These are phyloP conservation scores for Cyberlindnera veronae DNA, from an alignment of 805 yeast genomes.

Conservation along the genomic window DNA sequence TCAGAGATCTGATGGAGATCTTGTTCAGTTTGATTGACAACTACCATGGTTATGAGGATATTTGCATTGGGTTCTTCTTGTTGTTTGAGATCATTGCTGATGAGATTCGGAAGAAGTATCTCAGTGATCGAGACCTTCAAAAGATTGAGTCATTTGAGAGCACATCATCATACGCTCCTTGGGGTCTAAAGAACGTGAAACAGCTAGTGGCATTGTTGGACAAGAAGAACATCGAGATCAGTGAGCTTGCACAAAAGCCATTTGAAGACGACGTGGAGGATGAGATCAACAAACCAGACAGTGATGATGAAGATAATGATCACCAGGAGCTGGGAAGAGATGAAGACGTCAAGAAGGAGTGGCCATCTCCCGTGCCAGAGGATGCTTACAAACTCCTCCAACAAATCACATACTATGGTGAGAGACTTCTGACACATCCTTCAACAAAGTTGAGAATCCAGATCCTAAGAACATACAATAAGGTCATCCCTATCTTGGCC, in stretches of 20 bases:
- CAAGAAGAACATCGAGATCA: conserved; percentile 29
- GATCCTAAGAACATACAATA: conserved; percentile 47
- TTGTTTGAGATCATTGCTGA: conserved; percentile 61
- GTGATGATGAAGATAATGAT: conserved; percentile 31
- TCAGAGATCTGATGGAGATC: conserved; percentile 70
- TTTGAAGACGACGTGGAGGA: conserved; percentile 41
- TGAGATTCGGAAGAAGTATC: conserved; percentile 40
- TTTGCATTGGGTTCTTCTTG: conserved; percentile 70
- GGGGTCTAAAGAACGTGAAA: conserved; percentile 44
- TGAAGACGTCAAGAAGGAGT: conserved; percentile 36
- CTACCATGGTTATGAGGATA: conserved; percentile 74
- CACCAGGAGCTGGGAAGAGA: too few species aligned
- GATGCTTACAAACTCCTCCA: conserved; percentile 55
- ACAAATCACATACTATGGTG: conserved; percentile 65
- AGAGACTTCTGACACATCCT: conserved; percentile 63
- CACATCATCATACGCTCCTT: conserved; percentile 25
- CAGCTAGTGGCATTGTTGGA: conserved; percentile 45
- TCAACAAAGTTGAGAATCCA: conserved; percentile 54
- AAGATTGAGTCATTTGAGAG: conserved; percentile 23
- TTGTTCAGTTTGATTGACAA: conserved; percentile 76
- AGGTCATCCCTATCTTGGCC: conserved; percentile 50
- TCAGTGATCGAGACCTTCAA: conserved; percentile 25
- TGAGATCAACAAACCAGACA: conserved; percentile 32
- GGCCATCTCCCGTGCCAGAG: conserved; percentile 69
- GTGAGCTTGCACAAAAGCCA: conserved; percentile 31